Conservation (phyloP, 2,329 filamentous ascomycete species). For the Aspergillus ochraceus region DNA sequence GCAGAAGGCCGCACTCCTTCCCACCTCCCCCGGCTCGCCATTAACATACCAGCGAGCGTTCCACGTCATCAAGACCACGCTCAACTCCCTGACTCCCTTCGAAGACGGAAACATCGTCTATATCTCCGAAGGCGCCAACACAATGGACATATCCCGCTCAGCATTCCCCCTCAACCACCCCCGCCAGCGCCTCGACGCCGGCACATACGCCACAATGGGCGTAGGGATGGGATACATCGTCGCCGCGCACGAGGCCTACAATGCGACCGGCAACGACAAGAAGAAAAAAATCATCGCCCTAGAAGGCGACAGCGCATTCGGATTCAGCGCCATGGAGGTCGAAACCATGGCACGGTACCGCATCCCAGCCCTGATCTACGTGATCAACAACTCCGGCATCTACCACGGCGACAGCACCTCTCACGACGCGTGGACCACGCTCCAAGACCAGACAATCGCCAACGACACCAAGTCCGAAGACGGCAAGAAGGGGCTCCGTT, state of each 20-base stretch:
- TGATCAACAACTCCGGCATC: slow-evolving; percentile 57
- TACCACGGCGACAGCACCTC: slow-evolving; percentile 48
- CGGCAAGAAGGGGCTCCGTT: slow-evolving; percentile 42
- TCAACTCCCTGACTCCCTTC: slow-evolving; percentile 49
- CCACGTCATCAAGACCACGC: slow-evolving; percentile 51
- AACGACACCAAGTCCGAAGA: slow-evolving; percentile 27
- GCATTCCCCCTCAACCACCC: slow-evolving; percentile 56
- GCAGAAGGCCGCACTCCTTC: slow-evolving; percentile 41
- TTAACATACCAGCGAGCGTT: slow-evolving; percentile 55
- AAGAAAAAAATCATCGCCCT: slow-evolving; percentile 57
- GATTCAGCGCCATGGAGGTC: slow-evolving; percentile 56
- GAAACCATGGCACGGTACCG: slow-evolving; percentile 58
- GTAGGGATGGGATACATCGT: slow-evolving; percentile 59
- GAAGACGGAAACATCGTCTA: slow-evolving; percentile 54
- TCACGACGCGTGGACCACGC: slow-evolving; percentile 45
- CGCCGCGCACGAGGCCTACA: slow-evolving; percentile 58
- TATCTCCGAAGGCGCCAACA: slow-evolving; percentile 60
- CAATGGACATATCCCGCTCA: slow-evolving; percentile 61
- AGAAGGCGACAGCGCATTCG: slow-evolving; percentile 58
- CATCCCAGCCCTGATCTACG: slow-evolving; percentile 57
- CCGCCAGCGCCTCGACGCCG: slow-evolving; percentile 57
- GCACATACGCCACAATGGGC: slow-evolving; percentile 61
- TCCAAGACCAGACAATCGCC: slow-evolving; percentile 43
- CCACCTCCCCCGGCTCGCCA: slow-evolving; percentile 35
- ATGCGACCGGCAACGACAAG: slow-evolving; percentile 33